These are phyloP conservation scores for Lachnellula willkommii DNA, from an alignment of 2,329 filamentous ascomycete species.

Conservation along the genomic window DNA sequence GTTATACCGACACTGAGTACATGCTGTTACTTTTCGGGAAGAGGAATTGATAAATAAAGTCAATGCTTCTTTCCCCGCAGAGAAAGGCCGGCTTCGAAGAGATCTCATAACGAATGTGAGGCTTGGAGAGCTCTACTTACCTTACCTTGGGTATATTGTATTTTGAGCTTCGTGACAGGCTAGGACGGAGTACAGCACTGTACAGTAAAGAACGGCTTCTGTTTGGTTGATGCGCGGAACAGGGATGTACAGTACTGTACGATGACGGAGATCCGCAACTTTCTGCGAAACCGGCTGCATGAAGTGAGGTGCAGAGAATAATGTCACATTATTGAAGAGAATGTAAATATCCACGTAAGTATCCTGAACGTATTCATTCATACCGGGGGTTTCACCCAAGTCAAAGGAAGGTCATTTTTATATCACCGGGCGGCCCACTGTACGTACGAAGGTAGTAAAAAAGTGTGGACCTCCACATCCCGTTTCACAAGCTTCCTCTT, in stretches of 20 bases:
- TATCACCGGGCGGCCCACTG: too few species aligned
- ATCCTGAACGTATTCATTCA: too few species aligned
- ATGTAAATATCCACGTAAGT: too few species aligned
- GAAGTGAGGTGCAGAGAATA: too few species aligned
- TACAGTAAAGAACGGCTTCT: too few species aligned
- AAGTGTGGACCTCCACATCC: too few species aligned
- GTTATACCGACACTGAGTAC: slow-evolving; percentile 24
- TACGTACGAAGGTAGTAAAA: too few species aligned
- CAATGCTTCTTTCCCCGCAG: slow-evolving; percentile 20
- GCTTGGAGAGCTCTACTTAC: neutral
- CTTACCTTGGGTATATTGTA: too few species aligned
- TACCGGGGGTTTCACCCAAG: too few species aligned
- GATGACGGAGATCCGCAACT: slow-evolving; percentile 1
- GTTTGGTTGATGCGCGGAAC: neutral
- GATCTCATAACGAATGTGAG: slow-evolving; percentile 21
- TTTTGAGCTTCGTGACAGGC: slow-evolving; percentile 1
- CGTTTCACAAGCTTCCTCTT: neutral
- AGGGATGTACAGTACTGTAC: neutral
- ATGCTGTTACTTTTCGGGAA: slow-evolving; percentile 16
- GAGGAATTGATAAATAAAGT: slow-evolving; percentile 22
- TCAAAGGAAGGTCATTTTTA: too few species aligned
- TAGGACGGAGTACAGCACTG: too few species aligned
- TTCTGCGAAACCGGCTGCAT: neutral
- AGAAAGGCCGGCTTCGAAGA: slow-evolving; percentile 16
- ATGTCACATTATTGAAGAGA: too few species aligned